Conservation (phyloP, 2,329 filamentous ascomycete species). For the Aspergillus hiratsukae region DNA sequence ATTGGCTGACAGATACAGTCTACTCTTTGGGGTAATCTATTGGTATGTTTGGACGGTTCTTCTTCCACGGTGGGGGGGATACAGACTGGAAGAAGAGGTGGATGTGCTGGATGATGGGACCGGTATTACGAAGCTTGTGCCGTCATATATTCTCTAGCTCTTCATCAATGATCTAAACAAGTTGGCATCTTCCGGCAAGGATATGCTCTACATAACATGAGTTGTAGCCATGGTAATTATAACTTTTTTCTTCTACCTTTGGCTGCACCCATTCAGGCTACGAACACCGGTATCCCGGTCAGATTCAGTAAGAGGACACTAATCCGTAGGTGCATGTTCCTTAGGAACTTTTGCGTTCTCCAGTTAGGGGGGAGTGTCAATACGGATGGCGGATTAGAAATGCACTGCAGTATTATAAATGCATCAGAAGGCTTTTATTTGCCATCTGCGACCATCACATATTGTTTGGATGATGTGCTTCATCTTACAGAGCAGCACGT, state of each 20-base stretch:
- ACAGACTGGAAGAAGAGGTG: conserved; percentile 58
- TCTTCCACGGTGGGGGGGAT: conserved; percentile 56
- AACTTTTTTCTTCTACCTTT: too few relatives aligned
- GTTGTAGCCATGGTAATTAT: too few relatives aligned
- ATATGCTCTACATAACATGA: too few relatives aligned
- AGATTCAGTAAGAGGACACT: too few relatives aligned
- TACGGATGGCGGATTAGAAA: not conserved
- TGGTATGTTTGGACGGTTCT: conserved; percentile 65
- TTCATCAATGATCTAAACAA: not conserved
- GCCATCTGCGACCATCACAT: not conserved
- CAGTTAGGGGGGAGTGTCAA: too few relatives aligned
- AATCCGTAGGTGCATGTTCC: too few relatives aligned
- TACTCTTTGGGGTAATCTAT: conserved; percentile 58
- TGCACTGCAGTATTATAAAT: conserved; percentile 3
- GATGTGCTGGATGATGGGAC: conserved; percentile 63
- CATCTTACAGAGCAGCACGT: not conserved
- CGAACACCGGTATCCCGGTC: too few relatives aligned
- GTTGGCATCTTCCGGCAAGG: too few relatives aligned
- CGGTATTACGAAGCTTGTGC: conserved; percentile 56
- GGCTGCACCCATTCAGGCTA: too few relatives aligned
- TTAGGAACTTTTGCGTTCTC: too few relatives aligned
- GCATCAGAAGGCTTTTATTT: not conserved
- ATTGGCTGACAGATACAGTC: conserved; percentile 36
- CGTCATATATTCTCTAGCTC: conserved; percentile 10
- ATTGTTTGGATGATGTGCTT: not conserved